Percentiles rank a stretch among this genome's conserved stretches.
These are phyloP conservation scores for Rhynchospora breviuscula DNA, from an alignment of 176 grass and related monocot species.

Conservation along the genomic window DNA sequence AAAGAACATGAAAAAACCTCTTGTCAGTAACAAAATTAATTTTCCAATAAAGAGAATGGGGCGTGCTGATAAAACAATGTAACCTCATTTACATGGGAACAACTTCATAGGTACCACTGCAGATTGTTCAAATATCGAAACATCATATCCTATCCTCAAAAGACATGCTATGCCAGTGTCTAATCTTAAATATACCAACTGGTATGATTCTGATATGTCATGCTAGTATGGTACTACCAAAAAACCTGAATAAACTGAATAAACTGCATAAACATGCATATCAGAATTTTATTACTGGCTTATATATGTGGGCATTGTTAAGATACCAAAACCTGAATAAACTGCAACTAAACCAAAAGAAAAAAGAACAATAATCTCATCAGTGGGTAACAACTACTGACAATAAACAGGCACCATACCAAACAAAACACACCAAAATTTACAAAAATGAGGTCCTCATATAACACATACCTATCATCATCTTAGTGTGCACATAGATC, in stretches of 20 bases:
- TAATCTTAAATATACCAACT: not conserved
- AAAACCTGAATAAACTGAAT: no score
- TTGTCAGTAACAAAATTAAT: conserved; percentile 5
- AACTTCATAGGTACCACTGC: not conserved
- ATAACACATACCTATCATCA: conserved; percentile 83
- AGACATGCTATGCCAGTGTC: not conserved
- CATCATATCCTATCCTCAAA: not conserved
- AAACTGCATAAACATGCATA: not conserved
- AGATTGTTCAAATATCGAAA: not conserved
- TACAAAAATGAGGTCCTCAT: not conserved
- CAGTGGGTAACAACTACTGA: not conserved
- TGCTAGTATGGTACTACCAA: not conserved
- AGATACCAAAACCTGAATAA: not conserved
- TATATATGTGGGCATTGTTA: not conserved
- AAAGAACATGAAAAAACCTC: conserved; percentile 19
- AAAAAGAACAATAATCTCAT: not conserved
- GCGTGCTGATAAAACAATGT: not conserved
- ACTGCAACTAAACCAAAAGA: not conserved
- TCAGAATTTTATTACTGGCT: not conserved
- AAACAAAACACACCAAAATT: not conserved
- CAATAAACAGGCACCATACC: not conserved
- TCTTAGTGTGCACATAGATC: conserved; percentile 97
- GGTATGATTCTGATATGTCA: not conserved
- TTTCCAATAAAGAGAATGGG: conserved; percentile 7
- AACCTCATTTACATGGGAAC: not conserved